Evolutionary conservation across 192 early-diverging fungal genomes (phyloP), one percentile per base, ranked within the genome.

Genomic region (Podila epigama): DNA sequence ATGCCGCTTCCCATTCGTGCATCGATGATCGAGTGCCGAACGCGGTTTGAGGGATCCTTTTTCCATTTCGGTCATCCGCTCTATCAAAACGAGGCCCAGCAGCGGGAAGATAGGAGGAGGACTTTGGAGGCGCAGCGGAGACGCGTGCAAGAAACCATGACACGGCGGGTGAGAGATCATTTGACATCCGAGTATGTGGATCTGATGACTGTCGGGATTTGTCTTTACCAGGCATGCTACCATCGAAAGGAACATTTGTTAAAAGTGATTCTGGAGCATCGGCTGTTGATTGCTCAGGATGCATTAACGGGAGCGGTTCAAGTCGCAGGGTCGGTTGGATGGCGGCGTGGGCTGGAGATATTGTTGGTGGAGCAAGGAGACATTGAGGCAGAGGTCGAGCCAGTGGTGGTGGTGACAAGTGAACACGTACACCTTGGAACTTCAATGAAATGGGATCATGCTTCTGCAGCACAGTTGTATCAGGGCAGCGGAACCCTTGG

Each of bases 381-480:
- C 29, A 51, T 77, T 48, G 73, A 77, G 20, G 73, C 73, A 1
- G 73, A 77, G 15, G 51, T 77, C 31, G 73, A 77, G 37, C 61
- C 73, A 12, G 55, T 68, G 5, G 73, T 77, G 20, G 64, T 61
- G 20, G 68, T 61, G 20, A 77, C 60, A 2, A 68, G 60, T n/a
- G 66, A 77, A 29, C 18, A 41, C 8, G 61, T 68, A 12, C 73
- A 77, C 32, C 56, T 53, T 1, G 60, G 66, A 10, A 64, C 73
- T 8, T 77, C 66, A 4, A 68, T 77, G 61, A 77, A 64, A 22
- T 77, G 73, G 73, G 66, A 77, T 35, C 60, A 77, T 53, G 73
- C 73, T 1, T 44, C 72, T 0, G 44, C 65, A 6, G 35, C 27
- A 0, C 70, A 39, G 25, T 12, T 73, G 20, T 34, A 50, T 20